Evolutionary conservation across 441 rosid species (phyloP).

Genomic region (Syzygium syzygioides): DNA sequence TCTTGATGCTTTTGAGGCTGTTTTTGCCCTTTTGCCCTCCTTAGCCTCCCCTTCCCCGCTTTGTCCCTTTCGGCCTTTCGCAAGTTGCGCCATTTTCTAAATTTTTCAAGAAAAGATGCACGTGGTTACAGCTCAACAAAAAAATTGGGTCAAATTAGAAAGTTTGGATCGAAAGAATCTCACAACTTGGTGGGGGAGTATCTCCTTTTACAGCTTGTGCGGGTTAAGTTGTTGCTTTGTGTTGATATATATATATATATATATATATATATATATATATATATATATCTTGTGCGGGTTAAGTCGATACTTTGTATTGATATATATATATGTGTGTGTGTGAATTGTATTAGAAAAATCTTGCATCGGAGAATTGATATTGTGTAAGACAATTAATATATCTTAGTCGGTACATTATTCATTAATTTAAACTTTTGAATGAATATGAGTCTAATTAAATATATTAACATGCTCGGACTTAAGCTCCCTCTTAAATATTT

Average conservation of each 20-base stretch:
- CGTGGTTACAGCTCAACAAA: neutral
- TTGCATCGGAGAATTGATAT: no score
- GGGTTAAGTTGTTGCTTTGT: neutral
- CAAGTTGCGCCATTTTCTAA: neutral
- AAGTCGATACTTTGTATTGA: neutral
- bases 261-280: no score
- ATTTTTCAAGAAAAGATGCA: neutral
- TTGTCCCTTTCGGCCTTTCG: neutral
- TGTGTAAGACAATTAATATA: no score
- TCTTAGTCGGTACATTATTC: no score
- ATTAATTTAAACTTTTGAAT: no score
- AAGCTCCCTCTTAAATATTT: rapidly evolving
- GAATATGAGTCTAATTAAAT: no score
- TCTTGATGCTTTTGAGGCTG: neutral
- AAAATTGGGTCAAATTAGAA: neutral
- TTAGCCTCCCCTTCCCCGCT: neutral
- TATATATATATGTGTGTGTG: no score
- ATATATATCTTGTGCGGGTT: neutral
- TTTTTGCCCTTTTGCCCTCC: neutral
- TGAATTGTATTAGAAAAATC: no score
- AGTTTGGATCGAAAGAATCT: neutral
- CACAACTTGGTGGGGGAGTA: neutral
- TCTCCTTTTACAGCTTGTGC: neutral
- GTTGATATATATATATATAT: no score
- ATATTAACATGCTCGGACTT: no score